Evolutionary conservation across 2,329 filamentous ascomycete species (phyloP).

Genomic region (Cercospora beticola): DNA sequence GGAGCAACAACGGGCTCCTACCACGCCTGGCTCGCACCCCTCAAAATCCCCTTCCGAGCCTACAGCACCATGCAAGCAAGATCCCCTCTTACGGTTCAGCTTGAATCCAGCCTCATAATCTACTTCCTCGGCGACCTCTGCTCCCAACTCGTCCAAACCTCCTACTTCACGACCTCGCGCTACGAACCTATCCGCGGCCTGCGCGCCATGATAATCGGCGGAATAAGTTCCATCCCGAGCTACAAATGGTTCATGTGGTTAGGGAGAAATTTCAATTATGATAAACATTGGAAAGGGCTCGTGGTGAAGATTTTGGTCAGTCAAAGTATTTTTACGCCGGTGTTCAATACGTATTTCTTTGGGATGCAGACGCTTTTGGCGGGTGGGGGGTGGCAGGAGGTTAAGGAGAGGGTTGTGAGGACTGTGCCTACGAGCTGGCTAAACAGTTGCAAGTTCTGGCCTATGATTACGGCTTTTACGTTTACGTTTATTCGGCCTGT

Average conservation of each 20-base stretch:
- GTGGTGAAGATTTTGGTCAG: slow-evolving; percentile 76
- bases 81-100: slow-evolving; percentile 75
- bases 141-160: slow-evolving; percentile 64
- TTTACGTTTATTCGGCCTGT: slow-evolving; percentile 81
- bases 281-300: slow-evolving; percentile 69
- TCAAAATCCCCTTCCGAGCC: slow-evolving; percentile 48
- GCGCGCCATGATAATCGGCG: slow-evolving; percentile 73
- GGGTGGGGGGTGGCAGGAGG: slow-evolving; percentile 64
- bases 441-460: slow-evolving; percentile 87
- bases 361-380: slow-evolving; percentile 51
- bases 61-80: slow-evolving; percentile 71
- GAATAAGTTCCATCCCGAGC: slow-evolving; percentile 69
- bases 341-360: slow-evolving; percentile 55
- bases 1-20: slow-evolving; percentile 38
- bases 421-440: slow-evolving; percentile 74
- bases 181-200: slow-evolving; percentile 70
- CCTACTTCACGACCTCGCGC: slow-evolving; percentile 35
- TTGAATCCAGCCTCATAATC: slow-evolving; percentile 72
- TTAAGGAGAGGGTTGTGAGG: slow-evolving; percentile 67
- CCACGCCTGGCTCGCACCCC: slow-evolving; percentile 50
- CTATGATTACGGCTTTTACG: slow-evolving; percentile 78
- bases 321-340: slow-evolving; percentile 75
- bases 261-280: slow-evolving; percentile 78
- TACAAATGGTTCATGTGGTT: slow-evolving; percentile 86
- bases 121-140: slow-evolving; percentile 76